Percentiles rank a stretch among this genome's conserved stretches.
These are phyloP conservation scores for Xylaria sp. DNA, from an alignment of 2,329 filamentous ascomycete species.

Conservation along the genomic window DNA sequence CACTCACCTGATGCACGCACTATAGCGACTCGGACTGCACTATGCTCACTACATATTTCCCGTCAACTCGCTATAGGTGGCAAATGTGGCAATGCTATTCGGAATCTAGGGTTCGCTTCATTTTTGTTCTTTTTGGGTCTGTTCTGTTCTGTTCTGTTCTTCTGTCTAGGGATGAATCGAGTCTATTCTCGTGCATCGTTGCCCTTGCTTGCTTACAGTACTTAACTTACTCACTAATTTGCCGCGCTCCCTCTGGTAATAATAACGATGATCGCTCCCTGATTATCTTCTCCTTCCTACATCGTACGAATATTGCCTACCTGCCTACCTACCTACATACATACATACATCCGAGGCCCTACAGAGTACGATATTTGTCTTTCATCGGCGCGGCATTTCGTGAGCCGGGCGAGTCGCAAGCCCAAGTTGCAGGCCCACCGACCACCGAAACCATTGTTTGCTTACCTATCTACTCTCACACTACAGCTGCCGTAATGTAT, in stretches of 20 bases:
- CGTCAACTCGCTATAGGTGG: constrained; percentile 5
- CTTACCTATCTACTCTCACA: neutral
- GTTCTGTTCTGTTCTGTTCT: neutral
- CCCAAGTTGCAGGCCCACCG: constrained; percentile 37
- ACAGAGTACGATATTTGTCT: constrained; percentile 6
- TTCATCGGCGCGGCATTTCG: neutral
- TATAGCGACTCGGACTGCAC: constrained; percentile 10
- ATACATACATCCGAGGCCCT: constrained; percentile 2
- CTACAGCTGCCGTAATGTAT: neutral
- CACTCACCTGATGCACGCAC: constrained; percentile 32
- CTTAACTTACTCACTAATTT: neutral
- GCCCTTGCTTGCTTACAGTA: neutral
- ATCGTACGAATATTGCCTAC: neutral
- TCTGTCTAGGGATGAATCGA: neutral
- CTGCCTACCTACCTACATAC: too few species aligned
- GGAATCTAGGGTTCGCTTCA: constrained; percentile 13
- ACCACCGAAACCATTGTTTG: constrained; percentile 11
- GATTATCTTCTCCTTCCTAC: constrained; percentile 12
- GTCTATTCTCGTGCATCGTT: neutral
- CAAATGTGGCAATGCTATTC: constrained; percentile 13
- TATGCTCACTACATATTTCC: neutral
- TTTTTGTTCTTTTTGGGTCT: neutral
- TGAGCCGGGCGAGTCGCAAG: constrained; percentile 31
- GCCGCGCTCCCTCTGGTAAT: neutral
- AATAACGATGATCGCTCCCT: constrained; percentile 16